Percentiles rank a stretch among this genome's conserved stretches.
phyloP scores from a whole-genome alignment of 2,329 filamentous ascomycete genomes.

The Phialemoniopsis sp. region DNA sequence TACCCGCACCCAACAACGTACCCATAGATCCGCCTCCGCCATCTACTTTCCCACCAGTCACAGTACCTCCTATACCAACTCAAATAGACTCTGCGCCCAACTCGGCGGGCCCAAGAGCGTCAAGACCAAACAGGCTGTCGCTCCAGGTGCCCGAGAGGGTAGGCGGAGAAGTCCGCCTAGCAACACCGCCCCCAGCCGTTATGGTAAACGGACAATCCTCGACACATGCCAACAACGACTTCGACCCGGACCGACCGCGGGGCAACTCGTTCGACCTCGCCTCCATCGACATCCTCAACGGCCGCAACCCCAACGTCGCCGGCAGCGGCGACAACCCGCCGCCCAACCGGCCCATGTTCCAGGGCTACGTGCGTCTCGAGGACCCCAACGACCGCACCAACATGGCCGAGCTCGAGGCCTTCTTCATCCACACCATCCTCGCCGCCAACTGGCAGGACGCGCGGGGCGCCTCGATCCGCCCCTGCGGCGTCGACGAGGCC shows the following conservation, averaged over 20 bases:
- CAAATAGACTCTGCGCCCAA: conserved; percentile 2
- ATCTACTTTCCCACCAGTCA: too few relatives aligned
- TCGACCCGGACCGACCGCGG: background rate
- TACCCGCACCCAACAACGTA: too few relatives aligned
- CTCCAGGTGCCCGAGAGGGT: conserved; percentile 52
- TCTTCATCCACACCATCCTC: conserved; percentile 47
- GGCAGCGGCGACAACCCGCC: conserved; percentile 9
- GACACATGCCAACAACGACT: conserved; percentile 1
- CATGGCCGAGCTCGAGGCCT: conserved; percentile 50
- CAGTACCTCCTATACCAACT: too few relatives aligned
- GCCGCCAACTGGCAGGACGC: conserved; percentile 48
- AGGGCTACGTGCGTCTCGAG: conserved; percentile 16
- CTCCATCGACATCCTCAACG: conserved; percentile 2
- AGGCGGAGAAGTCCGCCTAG: conserved; percentile 22
- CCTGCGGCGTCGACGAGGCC: conserved; percentile 47
- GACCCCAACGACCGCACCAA: conserved; percentile 45
- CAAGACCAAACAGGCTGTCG: conserved; percentile 45
- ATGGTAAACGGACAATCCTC: conserved; percentile 22
- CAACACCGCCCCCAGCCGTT: conserved; percentile 22
- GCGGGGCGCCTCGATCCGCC: conserved; percentile 33
- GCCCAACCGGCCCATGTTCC: conserved; percentile 12
- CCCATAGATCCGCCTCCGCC: too few relatives aligned
- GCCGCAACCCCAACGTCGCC: conserved; percentile 3
- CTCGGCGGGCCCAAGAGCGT: conserved; percentile 2
- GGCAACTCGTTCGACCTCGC: background rate